Percentiles rank a stretch among this genome's conserved stretches.
These are phyloP conservation scores for Monocercomonoides exilis DNA, from an alignment of 78 protist genomes.

Conservation along the genomic window DNA sequence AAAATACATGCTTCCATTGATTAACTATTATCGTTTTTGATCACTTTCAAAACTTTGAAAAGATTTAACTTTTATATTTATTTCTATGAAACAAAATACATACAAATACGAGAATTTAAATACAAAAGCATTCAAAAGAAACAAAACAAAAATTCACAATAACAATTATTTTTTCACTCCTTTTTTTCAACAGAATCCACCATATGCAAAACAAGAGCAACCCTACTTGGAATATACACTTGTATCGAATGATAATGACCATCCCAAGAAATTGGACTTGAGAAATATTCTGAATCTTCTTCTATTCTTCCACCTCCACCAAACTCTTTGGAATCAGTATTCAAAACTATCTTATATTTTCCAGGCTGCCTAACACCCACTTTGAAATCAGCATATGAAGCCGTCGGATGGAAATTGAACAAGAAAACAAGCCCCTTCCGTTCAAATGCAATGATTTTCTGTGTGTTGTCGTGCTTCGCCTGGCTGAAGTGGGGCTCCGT, in stretches of 20 bases:
- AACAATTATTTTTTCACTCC: too few relatives aligned
- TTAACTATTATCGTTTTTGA: too few relatives aligned
- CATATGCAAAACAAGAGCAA: not conserved
- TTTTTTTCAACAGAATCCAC: too few relatives aligned
- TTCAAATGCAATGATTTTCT: constrained; percentile 2
- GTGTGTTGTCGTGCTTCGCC: too few relatives aligned
- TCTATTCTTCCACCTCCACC: constrained; percentile 23
- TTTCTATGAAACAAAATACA: too few relatives aligned
- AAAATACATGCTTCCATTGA: too few relatives aligned
- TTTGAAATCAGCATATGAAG: not conserved
- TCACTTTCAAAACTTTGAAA: too few relatives aligned
- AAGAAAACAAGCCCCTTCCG: constrained; percentile 12
- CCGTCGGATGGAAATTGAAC: constrained; percentile 37
- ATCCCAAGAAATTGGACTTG: not conserved
- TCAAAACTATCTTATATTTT: constrained; percentile 20
- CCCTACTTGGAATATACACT: constrained; percentile 16
- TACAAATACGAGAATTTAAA: too few relatives aligned
- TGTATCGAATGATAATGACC: not conserved
- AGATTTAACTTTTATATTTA: too few relatives aligned
- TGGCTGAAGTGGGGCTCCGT: too few relatives aligned
- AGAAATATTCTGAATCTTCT: not conserved
- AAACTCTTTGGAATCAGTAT: constrained; percentile 24
- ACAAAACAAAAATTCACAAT: too few relatives aligned
- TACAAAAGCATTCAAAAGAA: too few relatives aligned
- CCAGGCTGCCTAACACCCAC: constrained; percentile 2